Evolutionary conservation across 306 rosid genomes (phyloP).

Genomic region (Cicer chorassanicum): DNA sequence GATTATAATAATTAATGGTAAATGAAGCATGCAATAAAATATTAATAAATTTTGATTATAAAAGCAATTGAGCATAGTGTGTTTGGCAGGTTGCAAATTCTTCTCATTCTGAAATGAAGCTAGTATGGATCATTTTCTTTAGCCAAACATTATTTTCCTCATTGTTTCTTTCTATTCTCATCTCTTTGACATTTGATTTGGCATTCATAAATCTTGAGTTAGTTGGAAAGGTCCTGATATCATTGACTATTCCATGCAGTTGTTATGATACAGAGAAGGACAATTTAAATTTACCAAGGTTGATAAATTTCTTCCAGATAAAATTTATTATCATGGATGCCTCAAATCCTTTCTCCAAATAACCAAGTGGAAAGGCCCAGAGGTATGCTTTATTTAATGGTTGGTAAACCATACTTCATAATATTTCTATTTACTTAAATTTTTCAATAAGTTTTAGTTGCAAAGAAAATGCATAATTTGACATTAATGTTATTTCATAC

Average conservation of each 20-base stretch:
- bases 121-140: slow-evolving; percentile 39
- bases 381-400: slow-evolving; percentile 60
- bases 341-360: slow-evolving; percentile 91
- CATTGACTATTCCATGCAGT: slow-evolving; percentile 57
- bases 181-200: slow-evolving; percentile 34
- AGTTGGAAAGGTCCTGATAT: slow-evolving; percentile 37
- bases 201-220: slow-evolving; percentile 38
- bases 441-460: slow-evolving; percentile 33
- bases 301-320: slow-evolving; percentile 75
- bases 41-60: background rate
- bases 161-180: slow-evolving; percentile 3
- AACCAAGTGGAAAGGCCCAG: slow-evolving; percentile 95
- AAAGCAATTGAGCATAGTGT: slow-evolving; percentile 6
- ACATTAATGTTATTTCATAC: slow-evolving; percentile 32
- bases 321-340: slow-evolving; percentile 89
- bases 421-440: slow-evolving; percentile 31
- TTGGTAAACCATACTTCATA: slow-evolving; percentile 28
- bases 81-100: slow-evolving; percentile 24
- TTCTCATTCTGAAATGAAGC: slow-evolving; percentile 16
- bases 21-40: slow-evolving; percentile 18
- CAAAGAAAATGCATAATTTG: slow-evolving; percentile 6
- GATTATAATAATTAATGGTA: slow-evolving; percentile 28
- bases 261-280: slow-evolving; percentile 82
- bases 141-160: background rate
- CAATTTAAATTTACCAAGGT: slow-evolving; percentile 83